Conservation (phyloP, 75 land plant genomes). For the Pseudotsuga menziesii region DNA sequence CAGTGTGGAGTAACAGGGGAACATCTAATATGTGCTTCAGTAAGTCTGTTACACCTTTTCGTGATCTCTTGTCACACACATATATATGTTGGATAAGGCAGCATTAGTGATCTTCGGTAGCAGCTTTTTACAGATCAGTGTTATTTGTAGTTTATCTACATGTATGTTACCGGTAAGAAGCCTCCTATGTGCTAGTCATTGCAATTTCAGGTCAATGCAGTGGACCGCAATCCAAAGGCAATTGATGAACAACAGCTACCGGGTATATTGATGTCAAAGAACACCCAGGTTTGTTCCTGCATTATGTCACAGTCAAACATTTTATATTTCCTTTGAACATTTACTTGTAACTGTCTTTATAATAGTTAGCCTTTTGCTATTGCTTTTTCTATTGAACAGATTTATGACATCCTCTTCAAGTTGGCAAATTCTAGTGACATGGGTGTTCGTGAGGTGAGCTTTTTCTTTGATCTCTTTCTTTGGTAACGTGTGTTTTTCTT, state of each 20-base stretch:
- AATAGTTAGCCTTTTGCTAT: background rate
- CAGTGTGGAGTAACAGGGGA: conserved; percentile 27
- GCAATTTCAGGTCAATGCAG: conserved; percentile 17
- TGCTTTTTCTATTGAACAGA: conserved; percentile 9
- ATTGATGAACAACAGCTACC: conserved; percentile 25
- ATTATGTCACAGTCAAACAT: background rate
- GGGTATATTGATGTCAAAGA: conserved; percentile 25
- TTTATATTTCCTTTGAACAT: background rate
- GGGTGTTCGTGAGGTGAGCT: conserved; percentile 21
- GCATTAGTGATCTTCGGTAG: background rate
- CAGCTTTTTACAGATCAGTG: background rate
- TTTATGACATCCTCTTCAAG: conserved; percentile 19
- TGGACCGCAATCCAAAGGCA: conserved; percentile 13
- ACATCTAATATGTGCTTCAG: conserved; percentile 21
- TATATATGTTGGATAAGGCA: background rate
- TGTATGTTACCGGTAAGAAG: background rate
- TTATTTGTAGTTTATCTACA: background rate
- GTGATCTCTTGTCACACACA: background rate
- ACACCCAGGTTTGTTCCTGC: conserved; percentile 11
- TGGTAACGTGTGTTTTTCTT: background rate
- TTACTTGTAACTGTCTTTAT: background rate
- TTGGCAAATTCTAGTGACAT: conserved; percentile 14
- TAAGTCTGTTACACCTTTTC: conserved; percentile 6
- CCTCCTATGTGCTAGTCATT: background rate
- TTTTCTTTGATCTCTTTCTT: background rate